phyloP scores from a whole-genome alignment of 2,329 filamentous ascomycete species.

The Colletotrichum karsti region DNA sequence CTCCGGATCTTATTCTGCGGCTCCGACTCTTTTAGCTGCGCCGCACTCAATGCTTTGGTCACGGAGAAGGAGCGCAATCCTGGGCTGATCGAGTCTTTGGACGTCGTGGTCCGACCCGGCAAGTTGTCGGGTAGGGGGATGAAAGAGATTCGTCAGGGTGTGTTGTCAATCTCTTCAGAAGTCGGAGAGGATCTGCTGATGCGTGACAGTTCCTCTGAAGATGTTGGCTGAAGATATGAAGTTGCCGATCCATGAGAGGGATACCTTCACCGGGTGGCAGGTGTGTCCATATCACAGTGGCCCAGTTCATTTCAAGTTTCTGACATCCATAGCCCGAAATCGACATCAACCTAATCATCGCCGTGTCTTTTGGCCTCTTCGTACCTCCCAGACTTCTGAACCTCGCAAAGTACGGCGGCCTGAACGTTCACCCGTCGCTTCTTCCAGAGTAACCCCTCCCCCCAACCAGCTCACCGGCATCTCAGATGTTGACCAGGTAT shows the following conservation, averaged over 20 bases:
- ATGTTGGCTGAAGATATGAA: conserved; percentile 68
- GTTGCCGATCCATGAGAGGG: conserved; percentile 76
- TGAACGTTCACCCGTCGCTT: conserved; percentile 94
- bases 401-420: conserved; percentile 79
- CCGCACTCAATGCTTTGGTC: conserved; percentile 76
- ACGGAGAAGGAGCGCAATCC: conserved; percentile 62
- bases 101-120: conserved; percentile 83
- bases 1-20: conserved; percentile 93
- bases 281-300: conserved; percentile 51
- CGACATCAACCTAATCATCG: conserved; percentile 80
- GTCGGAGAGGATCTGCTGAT: background rate
- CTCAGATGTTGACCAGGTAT: conserved; percentile 3
- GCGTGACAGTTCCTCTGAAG: conserved; percentile 75
- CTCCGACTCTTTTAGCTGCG: conserved; percentile 89
- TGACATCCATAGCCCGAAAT: conserved; percentile 58
- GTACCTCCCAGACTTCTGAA: conserved; percentile 80
- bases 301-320: background rate
- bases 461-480: background rate
- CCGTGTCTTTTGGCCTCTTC: conserved; percentile 93
- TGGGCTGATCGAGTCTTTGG: conserved; percentile 75
- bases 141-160: conserved; percentile 73
- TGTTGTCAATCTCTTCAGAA: background rate
- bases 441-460: conserved; percentile 74
- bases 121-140: conserved; percentile 82
- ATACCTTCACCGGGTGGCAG: conserved; percentile 85